phyloP scores from a whole-genome alignment of 192 early-diverging fungal species.

The Linnemannia zychae region DNA sequence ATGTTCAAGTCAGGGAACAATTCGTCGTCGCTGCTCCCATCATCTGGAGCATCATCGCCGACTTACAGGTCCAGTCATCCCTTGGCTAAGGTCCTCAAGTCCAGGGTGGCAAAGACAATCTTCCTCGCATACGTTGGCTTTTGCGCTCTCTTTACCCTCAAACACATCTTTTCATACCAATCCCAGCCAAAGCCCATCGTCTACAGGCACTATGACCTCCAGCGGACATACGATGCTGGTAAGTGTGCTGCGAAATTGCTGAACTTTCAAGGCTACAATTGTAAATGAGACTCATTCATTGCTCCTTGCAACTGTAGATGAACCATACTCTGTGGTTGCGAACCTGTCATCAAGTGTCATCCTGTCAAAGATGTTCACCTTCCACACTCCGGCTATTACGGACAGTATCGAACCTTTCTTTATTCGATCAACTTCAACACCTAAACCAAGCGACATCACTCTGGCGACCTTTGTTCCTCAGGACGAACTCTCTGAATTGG shows the following conservation, averaged over 20 bases:
- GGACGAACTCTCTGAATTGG: constrained; percentile 60
- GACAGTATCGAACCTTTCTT: constrained; percentile 57
- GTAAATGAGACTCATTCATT: no score
- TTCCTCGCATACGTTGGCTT: constrained; percentile 22
- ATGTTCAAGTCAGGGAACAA: neutral
- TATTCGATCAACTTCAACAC: constrained; percentile 44
- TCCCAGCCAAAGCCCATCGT: constrained; percentile 15
- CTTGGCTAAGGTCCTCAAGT: constrained; percentile 14
- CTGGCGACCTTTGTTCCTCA: constrained; percentile 62
- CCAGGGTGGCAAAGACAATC: constrained; percentile 5
- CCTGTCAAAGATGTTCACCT: constrained; percentile 59
- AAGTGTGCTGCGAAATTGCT: neutral
- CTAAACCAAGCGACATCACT: constrained; percentile 60
- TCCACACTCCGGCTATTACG: constrained; percentile 37
- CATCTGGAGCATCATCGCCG: constrained; percentile 15
- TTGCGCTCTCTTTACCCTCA: constrained; percentile 19
- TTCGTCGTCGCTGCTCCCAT: neutral
- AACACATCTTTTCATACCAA: constrained; percentile 29
- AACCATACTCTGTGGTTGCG: constrained; percentile 46
- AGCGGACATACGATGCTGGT: constrained; percentile 35
- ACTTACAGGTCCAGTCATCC: constrained; percentile 12
- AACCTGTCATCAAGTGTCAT: constrained; percentile 33
- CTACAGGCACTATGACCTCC: constrained; percentile 26
- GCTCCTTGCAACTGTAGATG: constrained; percentile 3
- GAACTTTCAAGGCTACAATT: no score